Base-by-base conservation (phyloP, 768 basidiomycete genomes). In the Lentinus brumalis region DNA sequence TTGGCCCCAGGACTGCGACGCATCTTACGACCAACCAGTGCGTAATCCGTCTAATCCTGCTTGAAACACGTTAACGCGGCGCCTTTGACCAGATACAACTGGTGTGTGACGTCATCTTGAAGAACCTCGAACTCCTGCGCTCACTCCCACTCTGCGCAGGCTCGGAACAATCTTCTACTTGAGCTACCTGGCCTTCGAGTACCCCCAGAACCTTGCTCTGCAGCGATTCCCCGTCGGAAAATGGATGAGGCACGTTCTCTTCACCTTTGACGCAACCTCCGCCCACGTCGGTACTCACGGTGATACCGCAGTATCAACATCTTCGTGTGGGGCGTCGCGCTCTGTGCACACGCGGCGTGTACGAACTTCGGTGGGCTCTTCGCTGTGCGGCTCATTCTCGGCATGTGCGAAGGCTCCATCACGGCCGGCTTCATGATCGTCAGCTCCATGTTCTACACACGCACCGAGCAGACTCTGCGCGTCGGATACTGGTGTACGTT, bases 341-440 rank as follows among this genome's bases (percentile, higher is more conserved):
- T 91, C 6, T 79, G 77, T 42, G 72, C 76, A 4, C 89, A 91
- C 63, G 87, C 87, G 0, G 90, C 88, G 0, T 91, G 89, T 78
- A 87, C 76, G 64, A 85, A 83, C 68, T 91, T 91, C 65, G 81
- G 80, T 0, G 84, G 82, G 1, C 77, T 91, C 1, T 83, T 91
- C 57, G 79, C 79, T 14, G 84, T 85, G 26, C 81, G 89, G 15
- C 64, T 90, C 14, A 75, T 92, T 21, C 73, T 92, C 5, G 90
- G 90, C 35, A 81, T 85, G 74, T 91, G 89, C 67, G 90, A 92
- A 71, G 89, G 81, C 3, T 78, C 77, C 4, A 84, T 88, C 64
- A 91, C 89, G 0, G 86, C 91, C 1, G 90, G 89, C 0, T 89
- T 92, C 71, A 73, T 91, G 81, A 87, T 91, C 52, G 85, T 91